Base-by-base conservation (phyloP, 2,329 filamentous ascomycete genomes). In the Cryphonectria parasitica region DNA sequence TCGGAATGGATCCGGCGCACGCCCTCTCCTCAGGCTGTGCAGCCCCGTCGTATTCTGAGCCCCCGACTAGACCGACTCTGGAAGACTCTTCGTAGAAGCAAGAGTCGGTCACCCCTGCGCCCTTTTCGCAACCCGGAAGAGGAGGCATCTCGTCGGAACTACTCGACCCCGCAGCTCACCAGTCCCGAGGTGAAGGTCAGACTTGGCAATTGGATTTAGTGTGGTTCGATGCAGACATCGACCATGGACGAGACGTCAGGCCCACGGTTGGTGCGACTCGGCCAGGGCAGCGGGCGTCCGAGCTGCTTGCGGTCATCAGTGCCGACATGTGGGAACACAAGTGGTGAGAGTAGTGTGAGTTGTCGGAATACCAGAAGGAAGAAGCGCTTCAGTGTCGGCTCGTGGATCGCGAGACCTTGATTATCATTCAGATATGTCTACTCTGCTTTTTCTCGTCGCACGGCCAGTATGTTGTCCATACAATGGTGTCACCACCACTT, bases 401-500 rank as follows among this genome's bases (percentile, higher is more conserved):
- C 64, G 28, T 19, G 36, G n/a, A 61, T 65, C n/a, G 68, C 61
- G 13, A 54, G 63, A 34, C 60, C 25, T 15, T 43, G 19, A 41
- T 56, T 45, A 67, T 45, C 10, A 15, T 22, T 25, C 2, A 31
- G 10, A 49, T 13, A 52, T 25, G 22, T 39, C 45, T 64, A 25
- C 28, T n/a, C 7, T 49, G n/a, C 5, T 36, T 36, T 39, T 19
- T 49, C 22, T 36, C 17, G 19, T 39, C 31, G 34, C 31, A 61
- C 58, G 22, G 19, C 45, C 7, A 61, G 11, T 31, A 22, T 39
- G 22, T 10, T 61, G 15, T n/a, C 19, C 28, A 22, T 31, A 19
- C 34, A 25, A 45, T 31, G 8, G 17, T 49, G 43, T 74, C 71
- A 82, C 81, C 80, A 82, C 80, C 80, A 82, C 67, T 79, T 82